Conservation (phyloP, 2,329 filamentous ascomycete genomes). For the Ramichloridium luteum region DNA sequence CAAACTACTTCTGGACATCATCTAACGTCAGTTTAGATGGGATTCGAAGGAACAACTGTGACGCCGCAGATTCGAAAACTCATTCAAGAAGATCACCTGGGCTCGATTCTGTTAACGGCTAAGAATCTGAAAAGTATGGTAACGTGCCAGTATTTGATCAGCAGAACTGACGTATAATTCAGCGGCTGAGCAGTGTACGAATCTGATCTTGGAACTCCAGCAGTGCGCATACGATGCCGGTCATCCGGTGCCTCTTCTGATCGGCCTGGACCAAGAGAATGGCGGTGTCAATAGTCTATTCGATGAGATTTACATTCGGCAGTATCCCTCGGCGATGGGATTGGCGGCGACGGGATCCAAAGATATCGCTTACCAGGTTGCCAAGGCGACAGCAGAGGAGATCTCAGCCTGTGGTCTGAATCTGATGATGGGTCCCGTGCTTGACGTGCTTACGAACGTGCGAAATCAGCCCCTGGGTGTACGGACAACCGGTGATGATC, state of each 20-base stretch:
- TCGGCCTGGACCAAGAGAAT: conserved; percentile 94
- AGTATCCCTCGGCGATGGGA: conserved; percentile 95
- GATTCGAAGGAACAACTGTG: conserved; percentile 73
- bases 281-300: conserved; percentile 94
- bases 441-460: conserved; percentile 89
- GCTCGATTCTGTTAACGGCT: conserved; percentile 71
- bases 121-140: conserved; percentile 82
- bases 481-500: conserved; percentile 80
- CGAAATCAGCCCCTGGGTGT: conserved; percentile 84
- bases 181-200: conserved; percentile 86
- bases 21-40: conserved; percentile 47
- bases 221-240: conserved; percentile 83
- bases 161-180: conserved; percentile 8
- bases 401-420: conserved; percentile 89
- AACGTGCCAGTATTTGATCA: conserved; percentile 17
- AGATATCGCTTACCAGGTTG: conserved; percentile 76
- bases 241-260: conserved; percentile 76
- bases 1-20: conserved; percentile 32
- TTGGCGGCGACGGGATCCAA: conserved; percentile 82
- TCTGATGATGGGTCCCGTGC: conserved; percentile 81
- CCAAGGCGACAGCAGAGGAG: conserved; percentile 86
- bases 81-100: conserved; percentile 75
- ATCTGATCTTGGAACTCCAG: conserved; percentile 80
- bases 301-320: conserved; percentile 88
- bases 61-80: conserved; percentile 70